Conservation (phyloP, 768 basidiomycete genomes). For the Cyclocybe aegerita region DNA sequence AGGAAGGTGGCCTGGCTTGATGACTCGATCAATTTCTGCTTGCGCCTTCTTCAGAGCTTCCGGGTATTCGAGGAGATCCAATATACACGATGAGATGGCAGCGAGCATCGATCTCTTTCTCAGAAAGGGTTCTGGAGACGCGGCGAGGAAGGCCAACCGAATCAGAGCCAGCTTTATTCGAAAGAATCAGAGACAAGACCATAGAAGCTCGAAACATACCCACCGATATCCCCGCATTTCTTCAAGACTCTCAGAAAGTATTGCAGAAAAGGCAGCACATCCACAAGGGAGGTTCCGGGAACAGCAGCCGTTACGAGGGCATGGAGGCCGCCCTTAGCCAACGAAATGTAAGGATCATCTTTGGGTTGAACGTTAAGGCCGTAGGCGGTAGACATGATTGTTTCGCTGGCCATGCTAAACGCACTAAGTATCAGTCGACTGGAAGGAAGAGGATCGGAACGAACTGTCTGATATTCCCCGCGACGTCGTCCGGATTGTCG, state of each 20-base stretch:
- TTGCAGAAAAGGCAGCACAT: too few species aligned
- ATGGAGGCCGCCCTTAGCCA: constrained; percentile 17
- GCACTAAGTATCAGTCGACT: neutral
- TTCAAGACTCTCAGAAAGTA: too few species aligned
- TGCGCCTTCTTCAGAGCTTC: constrained; percentile 18
- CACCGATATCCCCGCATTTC: too few species aligned
- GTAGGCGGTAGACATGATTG: constrained; percentile 27
- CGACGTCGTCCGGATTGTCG: constrained; percentile 12
- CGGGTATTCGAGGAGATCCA: constrained; percentile 14
- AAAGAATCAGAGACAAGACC: too few species aligned
- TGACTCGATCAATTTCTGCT: constrained; percentile 22
- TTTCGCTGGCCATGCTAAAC: constrained; percentile 15
- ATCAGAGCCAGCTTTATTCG: too few species aligned
- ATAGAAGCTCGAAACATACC: too few species aligned
- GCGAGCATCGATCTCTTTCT: too few species aligned
- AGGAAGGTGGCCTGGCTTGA: constrained; percentile 18
- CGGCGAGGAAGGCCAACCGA: too few species aligned
- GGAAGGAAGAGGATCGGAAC: neutral
- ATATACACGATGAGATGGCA: constrained; percentile 9
- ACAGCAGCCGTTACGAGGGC: constrained; percentile 16
- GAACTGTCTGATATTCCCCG: constrained; percentile 14
- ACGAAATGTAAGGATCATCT: constrained; percentile 27
- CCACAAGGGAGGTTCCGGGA: constrained; percentile 30
- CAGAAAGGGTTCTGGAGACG: too few species aligned
- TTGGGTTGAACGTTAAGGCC: constrained; percentile 23